Evolutionary conservation across 257 asterid species (phyloP).

Genomic region (Misopates orontium): DNA sequence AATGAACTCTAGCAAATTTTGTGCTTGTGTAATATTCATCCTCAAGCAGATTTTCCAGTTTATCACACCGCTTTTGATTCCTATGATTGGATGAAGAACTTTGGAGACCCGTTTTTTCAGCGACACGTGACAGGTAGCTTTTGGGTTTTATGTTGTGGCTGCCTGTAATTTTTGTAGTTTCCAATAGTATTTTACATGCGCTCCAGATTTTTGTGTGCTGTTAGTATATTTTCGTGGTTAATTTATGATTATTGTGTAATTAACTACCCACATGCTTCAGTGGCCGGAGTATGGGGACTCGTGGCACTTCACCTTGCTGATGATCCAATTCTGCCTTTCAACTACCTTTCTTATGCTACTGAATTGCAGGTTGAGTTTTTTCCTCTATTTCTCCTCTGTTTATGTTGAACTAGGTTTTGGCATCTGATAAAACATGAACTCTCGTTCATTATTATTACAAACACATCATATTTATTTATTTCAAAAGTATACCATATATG

Average conservation of each 20-base stretch:
- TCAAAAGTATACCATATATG: no score
- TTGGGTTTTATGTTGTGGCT: constrained; percentile 5
- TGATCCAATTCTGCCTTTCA: constrained; percentile 80
- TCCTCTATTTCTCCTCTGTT: not conserved
- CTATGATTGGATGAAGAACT: constrained; percentile 75
- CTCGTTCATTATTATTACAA: not conserved
- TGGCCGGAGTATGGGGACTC: constrained; percentile 88
- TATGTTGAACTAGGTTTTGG: not conserved
- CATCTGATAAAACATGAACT: not conserved
- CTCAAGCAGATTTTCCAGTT: constrained; percentile 78
- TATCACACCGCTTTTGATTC: constrained; percentile 96
- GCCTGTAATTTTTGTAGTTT: constrained; percentile 6
- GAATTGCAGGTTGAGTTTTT: constrained; percentile 62
- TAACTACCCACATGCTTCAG: no score
- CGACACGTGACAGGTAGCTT: constrained; percentile 81
- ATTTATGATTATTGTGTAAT: constrained; percentile 13
- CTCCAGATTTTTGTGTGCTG: not conserved
- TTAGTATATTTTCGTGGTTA: not conserved
- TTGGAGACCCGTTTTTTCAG: constrained; percentile 85
- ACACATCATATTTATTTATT: not conserved
- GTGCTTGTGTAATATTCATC: constrained; percentile 17
- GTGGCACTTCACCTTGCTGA: constrained; percentile 81
- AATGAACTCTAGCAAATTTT: not conserved
- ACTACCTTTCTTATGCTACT: constrained; percentile 71
- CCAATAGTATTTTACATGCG: not conserved